Percentiles rank a stretch among this genome's conserved stretches.
phyloP scores from a whole-genome alignment of 2,329 filamentous ascomycete species.

The Fusarium coffeatum region DNA sequence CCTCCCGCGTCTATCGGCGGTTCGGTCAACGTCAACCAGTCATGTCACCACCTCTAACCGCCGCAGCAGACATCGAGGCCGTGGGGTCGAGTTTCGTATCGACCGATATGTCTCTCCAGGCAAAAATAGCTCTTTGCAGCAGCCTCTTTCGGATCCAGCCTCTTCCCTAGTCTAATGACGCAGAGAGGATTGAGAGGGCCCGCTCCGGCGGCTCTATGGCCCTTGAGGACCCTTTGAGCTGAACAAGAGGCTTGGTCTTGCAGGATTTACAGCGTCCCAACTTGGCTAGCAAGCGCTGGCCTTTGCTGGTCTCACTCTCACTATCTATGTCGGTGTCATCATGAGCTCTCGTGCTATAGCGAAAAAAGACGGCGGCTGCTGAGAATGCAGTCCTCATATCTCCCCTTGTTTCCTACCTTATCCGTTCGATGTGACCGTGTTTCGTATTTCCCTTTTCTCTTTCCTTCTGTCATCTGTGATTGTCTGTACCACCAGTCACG shows the following conservation, averaged over 20 bases:
- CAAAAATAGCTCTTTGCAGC: conserved; percentile 36
- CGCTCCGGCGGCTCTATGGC: conserved; percentile 33
- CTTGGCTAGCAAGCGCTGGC: conserved; percentile 37
- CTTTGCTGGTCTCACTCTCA: conserved; percentile 21
- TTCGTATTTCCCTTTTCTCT: conserved; percentile 29
- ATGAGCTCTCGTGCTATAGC: conserved; percentile 15
- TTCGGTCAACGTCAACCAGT: conserved; percentile 39
- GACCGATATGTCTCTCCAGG: conserved; percentile 14
- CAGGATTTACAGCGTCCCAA: conserved; percentile 31
- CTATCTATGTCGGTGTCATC: background rate
- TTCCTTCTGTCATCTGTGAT: conserved; percentile 27
- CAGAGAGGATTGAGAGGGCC: conserved; percentile 21
- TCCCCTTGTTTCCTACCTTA: conserved; percentile 23
- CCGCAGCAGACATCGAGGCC: conserved; percentile 33
- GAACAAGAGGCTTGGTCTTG: conserved; percentile 40
- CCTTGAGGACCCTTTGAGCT: conserved; percentile 24
- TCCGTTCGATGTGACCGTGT: conserved; percentile 24
- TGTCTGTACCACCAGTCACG: conserved; percentile 12
- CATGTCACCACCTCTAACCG: conserved; percentile 41
- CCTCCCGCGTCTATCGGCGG: conserved; percentile 37
- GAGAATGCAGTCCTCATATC: conserved; percentile 35
- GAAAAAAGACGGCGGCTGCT: conserved; percentile 20
- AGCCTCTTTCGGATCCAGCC: conserved; percentile 14
- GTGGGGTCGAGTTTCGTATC: conserved; percentile 32
- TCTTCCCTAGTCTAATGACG: conserved; percentile 32